Evolutionary conservation across 2,329 filamentous ascomycete species (phyloP).

Genomic region (Nemania diffusa): DNA sequence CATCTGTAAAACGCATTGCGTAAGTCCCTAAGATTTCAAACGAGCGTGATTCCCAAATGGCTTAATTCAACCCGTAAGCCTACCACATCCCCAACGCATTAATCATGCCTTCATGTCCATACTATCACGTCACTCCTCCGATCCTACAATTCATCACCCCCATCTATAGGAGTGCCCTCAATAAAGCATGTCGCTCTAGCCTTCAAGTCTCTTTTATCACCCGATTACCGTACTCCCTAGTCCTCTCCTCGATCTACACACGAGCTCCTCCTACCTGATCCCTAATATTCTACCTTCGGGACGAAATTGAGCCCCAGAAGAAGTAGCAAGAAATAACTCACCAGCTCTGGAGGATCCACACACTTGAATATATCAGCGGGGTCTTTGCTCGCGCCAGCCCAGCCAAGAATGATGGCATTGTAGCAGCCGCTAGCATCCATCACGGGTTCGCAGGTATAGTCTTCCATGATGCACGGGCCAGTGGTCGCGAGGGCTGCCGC

Average conservation of each 20-base stretch:
- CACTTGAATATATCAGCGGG: constrained; percentile 37
- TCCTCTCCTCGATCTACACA: too few relatives aligned
- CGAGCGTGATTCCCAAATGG: background rate
- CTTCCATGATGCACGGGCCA: constrained; percentile 29
- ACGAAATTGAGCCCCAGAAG: background rate
- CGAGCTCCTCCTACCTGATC: background rate
- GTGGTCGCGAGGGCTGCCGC: constrained; percentile 25
- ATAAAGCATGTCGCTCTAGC: too few relatives aligned
- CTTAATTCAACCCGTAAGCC: background rate
- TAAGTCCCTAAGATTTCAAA: constrained; percentile 7
- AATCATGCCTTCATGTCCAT: too few relatives aligned
- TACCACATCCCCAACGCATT: background rate
- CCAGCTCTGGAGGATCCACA: constrained; percentile 33
- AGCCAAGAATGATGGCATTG: constrained; percentile 36
- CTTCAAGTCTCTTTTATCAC: too few relatives aligned
- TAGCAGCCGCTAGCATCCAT: constrained; percentile 34
- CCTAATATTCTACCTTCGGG: background rate
- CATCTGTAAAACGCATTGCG: constrained; percentile 24
- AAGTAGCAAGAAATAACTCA: constrained; percentile 15
- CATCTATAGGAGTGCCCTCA: too few relatives aligned
- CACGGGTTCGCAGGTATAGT: constrained; percentile 34
- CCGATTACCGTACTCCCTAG: too few relatives aligned
- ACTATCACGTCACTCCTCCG: too few relatives aligned
- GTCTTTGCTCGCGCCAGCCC: constrained; percentile 31
- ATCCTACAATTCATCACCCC: too few relatives aligned